phyloP scores from a whole-genome alignment of 306 rosid genomes.

The Purshia tridentata region DNA sequence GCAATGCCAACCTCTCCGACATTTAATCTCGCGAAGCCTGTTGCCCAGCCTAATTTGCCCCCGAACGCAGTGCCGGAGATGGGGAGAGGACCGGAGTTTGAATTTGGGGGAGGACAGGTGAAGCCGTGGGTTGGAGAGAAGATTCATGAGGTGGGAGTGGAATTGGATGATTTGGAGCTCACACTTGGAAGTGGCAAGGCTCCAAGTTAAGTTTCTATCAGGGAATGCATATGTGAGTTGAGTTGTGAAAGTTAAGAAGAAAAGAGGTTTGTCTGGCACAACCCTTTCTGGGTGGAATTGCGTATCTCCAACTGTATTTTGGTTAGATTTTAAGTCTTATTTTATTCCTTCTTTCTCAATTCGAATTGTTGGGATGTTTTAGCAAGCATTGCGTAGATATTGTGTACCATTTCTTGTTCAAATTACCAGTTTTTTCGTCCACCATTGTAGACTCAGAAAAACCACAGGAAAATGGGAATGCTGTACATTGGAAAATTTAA shows the following conservation, averaged over 20 bases:
- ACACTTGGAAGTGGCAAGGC: conserved; percentile 74
- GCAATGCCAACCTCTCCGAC: conserved; percentile 65
- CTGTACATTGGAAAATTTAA: background rate
- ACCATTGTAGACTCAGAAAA: background rate
- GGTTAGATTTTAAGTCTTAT: background rate
- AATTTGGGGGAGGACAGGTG: conserved; percentile 57
- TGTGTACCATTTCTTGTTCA: conserved; percentile 8
- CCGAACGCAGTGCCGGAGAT: conserved; percentile 40
- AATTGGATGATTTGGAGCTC: conserved; percentile 75
- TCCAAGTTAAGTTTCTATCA: conserved; percentile 30
- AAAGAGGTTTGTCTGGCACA: conserved; percentile 22
- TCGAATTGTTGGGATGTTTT: conserved; percentile 21
- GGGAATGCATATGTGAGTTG: conserved; percentile 9
- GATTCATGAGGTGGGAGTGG: conserved; percentile 72
- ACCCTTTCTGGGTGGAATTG: conserved; percentile 13
- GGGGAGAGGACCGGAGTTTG: conserved; percentile 47
- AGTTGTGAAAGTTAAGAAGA: conserved; percentile 19
- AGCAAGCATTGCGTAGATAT: background rate
- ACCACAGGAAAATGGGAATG: conserved; percentile 1
- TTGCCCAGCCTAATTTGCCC: conserved; percentile 32
- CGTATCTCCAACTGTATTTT: conserved; percentile 26
- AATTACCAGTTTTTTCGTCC: background rate
- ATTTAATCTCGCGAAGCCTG: conserved; percentile 61
- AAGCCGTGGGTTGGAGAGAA: conserved; percentile 93
- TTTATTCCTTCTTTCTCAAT: conserved; percentile 16